Base-by-base conservation (phyloP, 108 stramenopile species). In the Stephanodiscus minutulus region DNA sequence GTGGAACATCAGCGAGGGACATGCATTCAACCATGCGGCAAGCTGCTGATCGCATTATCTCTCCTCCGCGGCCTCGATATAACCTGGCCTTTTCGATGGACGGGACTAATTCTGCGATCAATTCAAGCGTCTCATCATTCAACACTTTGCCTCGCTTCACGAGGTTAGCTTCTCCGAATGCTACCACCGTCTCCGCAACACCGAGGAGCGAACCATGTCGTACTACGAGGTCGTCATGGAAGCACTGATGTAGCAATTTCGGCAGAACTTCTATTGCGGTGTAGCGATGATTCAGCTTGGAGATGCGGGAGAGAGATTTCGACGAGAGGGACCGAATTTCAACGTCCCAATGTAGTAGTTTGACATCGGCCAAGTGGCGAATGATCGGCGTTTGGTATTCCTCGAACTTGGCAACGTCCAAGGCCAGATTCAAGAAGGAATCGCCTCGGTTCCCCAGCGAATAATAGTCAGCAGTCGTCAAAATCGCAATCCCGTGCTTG, bases 31-130 rank as follows among this genome's bases (percentile, higher is more conserved):
- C 95, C 66, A 98, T 72, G 36, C 89, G 74, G 70, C 97, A 98
- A 39, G 92, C 92, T 59, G 97, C 98, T 27, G 68, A 71, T 25
- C 97, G 87, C 86, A 98, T 95, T 13, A 94, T 86, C 77, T 98
- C 97, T 28, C 99, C 97, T 24, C 98, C 99, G 17, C 91, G 79
- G n/a, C 99, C 98, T 39, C 97, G 81, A 79, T 97, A 99, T 15
- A 97, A 85, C n/a, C 98, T 73, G 28, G 83, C 89, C 81, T 96
- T 96, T 76, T 99, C 99, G 44, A 98, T 85, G 0, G 67, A 73
- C 18, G 88, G 79, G n/a, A 97, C 86, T 3, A 96, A 46, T n/a
- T 86, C 88, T 29, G 82, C 72, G 27, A 94, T 83, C 7, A 49
- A 56, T 1, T 72, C 72, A 18, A 49, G 64, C n/a, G 57, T 39